Evolutionary conservation across 1,139 yeast genomes (phyloP).

Genomic region (Petasospora rhodanensis): DNA sequence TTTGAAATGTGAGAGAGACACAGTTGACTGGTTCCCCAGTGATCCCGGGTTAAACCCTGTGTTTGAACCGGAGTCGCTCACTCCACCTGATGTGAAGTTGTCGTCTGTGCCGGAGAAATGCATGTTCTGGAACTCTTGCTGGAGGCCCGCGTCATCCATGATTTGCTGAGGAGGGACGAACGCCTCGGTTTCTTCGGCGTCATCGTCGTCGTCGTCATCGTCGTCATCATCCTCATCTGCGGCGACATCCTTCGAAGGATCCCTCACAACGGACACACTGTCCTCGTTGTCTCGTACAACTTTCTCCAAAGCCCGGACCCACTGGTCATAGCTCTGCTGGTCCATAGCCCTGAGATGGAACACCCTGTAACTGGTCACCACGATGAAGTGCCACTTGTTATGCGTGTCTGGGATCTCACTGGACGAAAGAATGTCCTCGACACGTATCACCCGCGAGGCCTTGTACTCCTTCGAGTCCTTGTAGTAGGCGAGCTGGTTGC

Average conservation of each 20-base stretch:
- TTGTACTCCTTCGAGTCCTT: constrained; percentile 55
- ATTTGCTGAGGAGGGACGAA: too few species aligned
- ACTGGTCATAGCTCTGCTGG: constrained; percentile 33
- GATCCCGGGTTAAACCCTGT: neutral
- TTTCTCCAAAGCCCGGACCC: constrained; percentile 35
- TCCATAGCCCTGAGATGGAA: constrained; percentile 41
- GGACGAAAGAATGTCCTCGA: constrained; percentile 26
- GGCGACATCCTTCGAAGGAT: neutral
- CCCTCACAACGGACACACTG: constrained; percentile 6
- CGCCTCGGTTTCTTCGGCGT: too few species aligned
- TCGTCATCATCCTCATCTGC: constrained; percentile 16
- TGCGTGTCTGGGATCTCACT: constrained; percentile 36
- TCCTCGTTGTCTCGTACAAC: constrained; percentile 1
- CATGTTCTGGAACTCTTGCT: constrained; percentile 12
- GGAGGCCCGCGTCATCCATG: constrained; percentile 1
- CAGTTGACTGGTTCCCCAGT: constrained; percentile 5
- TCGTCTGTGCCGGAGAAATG: constrained; percentile 26
- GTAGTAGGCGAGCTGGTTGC: constrained; percentile 51
- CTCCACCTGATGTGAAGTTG: constrained; percentile 30
- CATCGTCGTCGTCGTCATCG: constrained; percentile 4
- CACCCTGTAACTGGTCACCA: constrained; percentile 30
- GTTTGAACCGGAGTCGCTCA: constrained; percentile 23
- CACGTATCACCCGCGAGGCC: constrained; percentile 43
- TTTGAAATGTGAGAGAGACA: constrained; percentile 7
- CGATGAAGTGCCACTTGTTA: constrained; percentile 33